Base-by-base conservation (phyloP, 1,139 yeast genomes). In the Hyphopichia buzzinii region DNA sequence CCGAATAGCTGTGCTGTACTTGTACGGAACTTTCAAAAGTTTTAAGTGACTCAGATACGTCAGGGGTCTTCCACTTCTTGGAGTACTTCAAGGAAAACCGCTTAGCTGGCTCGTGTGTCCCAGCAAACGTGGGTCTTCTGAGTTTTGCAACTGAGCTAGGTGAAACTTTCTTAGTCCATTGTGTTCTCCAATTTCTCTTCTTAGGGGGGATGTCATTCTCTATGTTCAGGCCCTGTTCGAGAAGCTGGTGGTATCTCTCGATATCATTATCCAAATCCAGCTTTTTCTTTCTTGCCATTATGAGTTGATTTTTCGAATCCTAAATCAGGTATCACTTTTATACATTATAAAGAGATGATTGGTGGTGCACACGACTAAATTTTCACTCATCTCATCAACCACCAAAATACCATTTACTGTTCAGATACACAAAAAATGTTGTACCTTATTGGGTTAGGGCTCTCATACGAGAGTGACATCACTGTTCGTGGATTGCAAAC, bases 401-500 rank as follows among this genome's bases (percentile, higher is more conserved):
- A n/a, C n/a, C n/a, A n/a, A n/a, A n/a, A n/a, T n/a, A n/a, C n/a
- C n/a, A n/a, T n/a, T n/a, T n/a, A n/a, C n/a, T n/a, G n/a, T n/a
- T n/a, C 8, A 19, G 23, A 19, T 19, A 19, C 8, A 5, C 19
- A 5, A 15, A 27, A 27, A 37, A 92, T 92, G 98, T 73, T 92
- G 40, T 92, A 92, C 56, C 74, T 92, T 44, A 78, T 92, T 41
- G 98, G 98, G 6, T 72, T 92, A 40, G 98, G 98, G 6, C 77
- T 92, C 39, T 88, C 97, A 3, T 83, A 88, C 55, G 94, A 81
- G 50, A 67, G 83, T 11, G 98, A 92, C 59, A 89, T 92, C 52
- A 90, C 97, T 2, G 97, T 92, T 11, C 81, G 97, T 49, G 98
- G 98, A 1, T 72, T 92, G 29, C 92, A 90, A 54, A 77, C 84